A percentile compares a stretch with the other conserved stretches of the same genome.
These are phyloP conservation scores for Collariella sp. DNA, from an alignment of 495 filamentous ascomycete genomes.

Conservation along the genomic window DNA sequence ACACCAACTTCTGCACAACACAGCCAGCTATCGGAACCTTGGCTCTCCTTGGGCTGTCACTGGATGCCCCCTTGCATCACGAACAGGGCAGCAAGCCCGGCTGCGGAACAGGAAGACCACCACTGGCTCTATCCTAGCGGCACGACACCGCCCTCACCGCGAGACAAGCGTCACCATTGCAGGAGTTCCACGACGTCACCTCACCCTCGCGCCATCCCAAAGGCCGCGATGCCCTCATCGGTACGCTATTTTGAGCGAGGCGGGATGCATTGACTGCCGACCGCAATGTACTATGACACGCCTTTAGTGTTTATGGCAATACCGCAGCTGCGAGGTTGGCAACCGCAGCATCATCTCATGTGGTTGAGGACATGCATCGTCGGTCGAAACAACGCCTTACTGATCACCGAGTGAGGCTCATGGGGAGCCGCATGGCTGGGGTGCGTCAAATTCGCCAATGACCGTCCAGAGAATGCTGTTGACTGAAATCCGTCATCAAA, in stretches of 20 bases:
- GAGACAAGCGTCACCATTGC: not conserved
- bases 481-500: conserved; percentile 17
- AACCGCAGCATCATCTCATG: not conserved
- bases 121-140: not conserved
- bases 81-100: no score
- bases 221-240: not conserved
- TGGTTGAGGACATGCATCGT: not conserved
- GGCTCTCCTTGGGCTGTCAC: no score
- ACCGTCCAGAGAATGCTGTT: conserved; percentile 22
- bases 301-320: not conserved
- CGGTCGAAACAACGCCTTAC: no score
- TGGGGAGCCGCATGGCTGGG: conserved; percentile 5
- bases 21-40: no score
- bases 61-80: no score
- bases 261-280: not conserved
- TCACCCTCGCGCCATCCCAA: not conserved
- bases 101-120: no score
- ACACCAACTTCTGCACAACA: no score
- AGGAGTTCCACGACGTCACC: not conserved
- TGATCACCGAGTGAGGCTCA: conserved; percentile 9
- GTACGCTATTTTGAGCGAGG: not conserved
- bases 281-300: not conserved
- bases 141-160: not conserved
- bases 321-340: not conserved
- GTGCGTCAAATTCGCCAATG: conserved; percentile 15